phyloP scores from a whole-genome alignment of 2,329 filamentous ascomycete species.

The Scolecobasidium constrictum region DNA sequence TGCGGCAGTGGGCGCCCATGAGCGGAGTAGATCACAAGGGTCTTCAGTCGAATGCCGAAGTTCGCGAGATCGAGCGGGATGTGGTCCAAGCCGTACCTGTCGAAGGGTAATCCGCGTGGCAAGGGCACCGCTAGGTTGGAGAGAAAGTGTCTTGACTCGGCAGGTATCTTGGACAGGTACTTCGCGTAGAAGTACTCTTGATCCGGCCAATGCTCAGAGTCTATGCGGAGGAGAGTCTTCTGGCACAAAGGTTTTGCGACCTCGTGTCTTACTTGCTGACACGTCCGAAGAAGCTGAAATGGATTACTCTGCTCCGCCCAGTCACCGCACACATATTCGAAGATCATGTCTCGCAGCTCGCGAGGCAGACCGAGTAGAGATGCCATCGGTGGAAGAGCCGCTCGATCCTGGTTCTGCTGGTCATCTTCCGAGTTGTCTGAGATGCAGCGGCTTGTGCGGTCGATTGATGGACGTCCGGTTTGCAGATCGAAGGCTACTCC shows the following conservation, averaged over 20 bases:
- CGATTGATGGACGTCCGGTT: too few species aligned
- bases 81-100: constrained; percentile 3
- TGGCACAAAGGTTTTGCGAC: constrained; percentile 9
- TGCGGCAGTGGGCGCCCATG: constrained; percentile 2
- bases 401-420: too few species aligned
- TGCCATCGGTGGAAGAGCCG: neutral
- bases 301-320: constrained; percentile 2
- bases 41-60: constrained; percentile 4
- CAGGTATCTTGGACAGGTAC: neutral
- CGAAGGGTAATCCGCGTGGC: constrained; percentile 4
- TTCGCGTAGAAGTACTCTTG: constrained; percentile 2
- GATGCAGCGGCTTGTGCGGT: too few species aligned
- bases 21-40: constrained; percentile 4
- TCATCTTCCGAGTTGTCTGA: too few species aligned
- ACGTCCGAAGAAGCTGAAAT: constrained; percentile 11
- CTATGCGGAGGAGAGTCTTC: constrained; percentile 10
- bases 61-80: neutral
- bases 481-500: too few species aligned
- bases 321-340: constrained; percentile 10
- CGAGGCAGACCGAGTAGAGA: constrained; percentile 11
- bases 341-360: constrained; percentile 12
- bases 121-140: constrained; percentile 1
- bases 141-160: neutral
- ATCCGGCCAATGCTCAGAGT: constrained; percentile 7
- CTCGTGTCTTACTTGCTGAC: constrained; percentile 10